phyloP scores from a whole-genome alignment of 108 stramenopile species.

The Bacterosira constricta region DNA sequence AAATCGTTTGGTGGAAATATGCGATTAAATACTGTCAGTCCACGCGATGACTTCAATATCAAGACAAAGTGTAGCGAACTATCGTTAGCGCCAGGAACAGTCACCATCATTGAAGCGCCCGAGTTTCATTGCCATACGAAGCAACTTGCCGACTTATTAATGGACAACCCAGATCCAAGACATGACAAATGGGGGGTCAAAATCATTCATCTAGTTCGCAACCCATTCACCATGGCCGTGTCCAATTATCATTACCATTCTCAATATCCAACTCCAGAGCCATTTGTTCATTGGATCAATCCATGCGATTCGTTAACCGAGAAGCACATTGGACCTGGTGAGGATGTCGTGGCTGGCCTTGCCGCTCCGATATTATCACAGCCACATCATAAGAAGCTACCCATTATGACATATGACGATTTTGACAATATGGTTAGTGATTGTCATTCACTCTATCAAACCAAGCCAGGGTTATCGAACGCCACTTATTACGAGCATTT shows the following conservation, averaged over 20 bases:
- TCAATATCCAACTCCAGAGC: slow-evolving; percentile 36
- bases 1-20: background rate
- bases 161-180: too few relatives aligned
- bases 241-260: slow-evolving; percentile 34
- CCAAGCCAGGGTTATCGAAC: background rate
- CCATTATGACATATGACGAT: background rate
- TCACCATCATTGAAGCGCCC: background rate
- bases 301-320: slow-evolving; percentile 11
- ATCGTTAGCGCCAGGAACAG: background rate
- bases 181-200: slow-evolving; percentile 19
- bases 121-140: background rate
- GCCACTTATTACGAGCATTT: background rate
- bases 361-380: background rate
- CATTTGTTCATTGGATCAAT: slow-evolving; percentile 17
- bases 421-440: background rate
- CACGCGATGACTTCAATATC: too few relatives aligned
- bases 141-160: too few relatives aligned
- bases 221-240: slow-evolving; percentile 28
- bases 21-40: background rate
- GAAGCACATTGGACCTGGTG: background rate
- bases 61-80: too few relatives aligned
- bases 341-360: background rate
- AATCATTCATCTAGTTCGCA: slow-evolving; percentile 29
- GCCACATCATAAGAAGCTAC: background rate
- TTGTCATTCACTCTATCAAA: background rate